Conservation (phyloP, 306 rosid genomes). For the Rubus parviflorus region DNA sequence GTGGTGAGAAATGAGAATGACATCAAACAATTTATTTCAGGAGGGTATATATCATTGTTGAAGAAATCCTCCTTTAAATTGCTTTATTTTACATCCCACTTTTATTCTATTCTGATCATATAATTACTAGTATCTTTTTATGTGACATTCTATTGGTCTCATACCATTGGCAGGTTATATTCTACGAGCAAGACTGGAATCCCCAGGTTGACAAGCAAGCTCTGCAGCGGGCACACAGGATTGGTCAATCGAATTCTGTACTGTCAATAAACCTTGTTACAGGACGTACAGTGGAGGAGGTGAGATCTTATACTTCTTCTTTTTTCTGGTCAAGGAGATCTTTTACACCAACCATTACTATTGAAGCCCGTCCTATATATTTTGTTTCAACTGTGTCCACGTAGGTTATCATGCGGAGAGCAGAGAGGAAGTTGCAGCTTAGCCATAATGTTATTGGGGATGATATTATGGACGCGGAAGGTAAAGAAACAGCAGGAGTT, state of each 20-base stretch:
- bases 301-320: conserved; percentile 30
- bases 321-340: conserved; percentile 8
- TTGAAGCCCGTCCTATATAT: conserved; percentile 12
- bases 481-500: conserved; percentile 45
- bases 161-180: conserved; percentile 61
- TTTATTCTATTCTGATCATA: conserved; percentile 4
- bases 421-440: conserved; percentile 80
- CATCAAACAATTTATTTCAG: too few relatives aligned
- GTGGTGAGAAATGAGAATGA: too few relatives aligned
- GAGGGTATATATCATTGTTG: neutral
- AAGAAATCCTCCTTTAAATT: neutral
- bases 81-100: neutral
- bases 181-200: conserved; percentile 98
- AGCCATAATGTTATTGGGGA: conserved; percentile 79
- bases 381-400: conserved; percentile 29
- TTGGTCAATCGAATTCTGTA: conserved; percentile 84
- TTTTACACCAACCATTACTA: conserved; percentile 12
- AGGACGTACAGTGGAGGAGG: conserved; percentile 79
- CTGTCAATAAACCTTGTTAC: conserved; percentile 75
- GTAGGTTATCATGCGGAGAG: conserved; percentile 90
- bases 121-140: neutral
- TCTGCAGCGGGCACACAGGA: conserved; percentile 90
- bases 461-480: conserved; percentile 44
- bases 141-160: neutral
- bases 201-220: conserved; percentile 98